Evolutionary conservation across 768 basidiomycete species (phyloP).

Genomic region (Russula brevipes): DNA sequence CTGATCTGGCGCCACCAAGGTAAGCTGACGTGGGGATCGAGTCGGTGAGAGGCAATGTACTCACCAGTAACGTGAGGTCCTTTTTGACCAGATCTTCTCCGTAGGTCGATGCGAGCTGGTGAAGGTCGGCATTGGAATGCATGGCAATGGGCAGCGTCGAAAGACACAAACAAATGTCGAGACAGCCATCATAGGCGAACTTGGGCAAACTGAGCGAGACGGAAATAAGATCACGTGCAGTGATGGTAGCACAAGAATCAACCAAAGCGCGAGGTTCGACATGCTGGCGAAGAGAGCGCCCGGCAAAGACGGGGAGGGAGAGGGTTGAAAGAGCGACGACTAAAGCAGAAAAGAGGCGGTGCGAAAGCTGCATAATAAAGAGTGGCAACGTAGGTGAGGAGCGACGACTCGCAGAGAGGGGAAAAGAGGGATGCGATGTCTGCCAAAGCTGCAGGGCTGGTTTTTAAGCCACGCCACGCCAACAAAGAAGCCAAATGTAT

Average conservation of each 20-base stretch:
- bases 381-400: conserved; percentile 12
- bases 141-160: conserved; percentile 28
- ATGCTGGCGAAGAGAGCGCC: conserved; percentile 23
- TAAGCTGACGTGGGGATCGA: background rate
- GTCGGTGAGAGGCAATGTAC: background rate
- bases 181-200: conserved; percentile 3
- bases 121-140: conserved; percentile 11
- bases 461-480: no score
- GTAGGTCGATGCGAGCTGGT: conserved; percentile 12
- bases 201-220: conserved; percentile 9
- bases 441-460: no score
- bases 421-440: no score
- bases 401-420: background rate
- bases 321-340: conserved; percentile 3
- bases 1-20: conserved; percentile 31
- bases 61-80: conserved; percentile 28
- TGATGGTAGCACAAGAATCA: conserved; percentile 28
- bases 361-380: conserved; percentile 14
- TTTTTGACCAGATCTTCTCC: conserved; percentile 14
- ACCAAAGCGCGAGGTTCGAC: conserved; percentile 20
- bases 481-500: no score
- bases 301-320: background rate
- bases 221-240: conserved; percentile 10
- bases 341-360: conserved; percentile 3
- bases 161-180: conserved; percentile 40